Percentiles rank a stretch among this genome's conserved stretches.
phyloP scores from a whole-genome alignment of 768 basidiomycete species.

The Russula ochroleuca region DNA sequence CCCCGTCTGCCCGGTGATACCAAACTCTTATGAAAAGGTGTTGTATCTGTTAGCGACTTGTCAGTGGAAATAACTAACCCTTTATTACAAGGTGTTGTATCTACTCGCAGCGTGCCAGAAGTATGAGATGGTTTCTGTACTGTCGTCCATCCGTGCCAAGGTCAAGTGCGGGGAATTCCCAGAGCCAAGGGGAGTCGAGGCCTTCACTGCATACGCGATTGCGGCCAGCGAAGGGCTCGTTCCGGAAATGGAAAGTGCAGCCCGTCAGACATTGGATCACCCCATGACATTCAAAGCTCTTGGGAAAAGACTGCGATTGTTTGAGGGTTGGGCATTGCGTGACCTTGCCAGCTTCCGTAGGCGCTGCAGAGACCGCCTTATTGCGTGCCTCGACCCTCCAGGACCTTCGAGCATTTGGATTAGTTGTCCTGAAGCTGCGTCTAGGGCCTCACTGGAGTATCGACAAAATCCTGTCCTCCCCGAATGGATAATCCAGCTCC shows the following conservation, averaged over 20 bases:
- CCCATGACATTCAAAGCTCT: not conserved
- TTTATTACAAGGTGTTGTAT: not conserved
- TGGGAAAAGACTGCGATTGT: not conserved
- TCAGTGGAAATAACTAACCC: not conserved
- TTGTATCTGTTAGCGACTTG: not conserved
- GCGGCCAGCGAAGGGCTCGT: not conserved
- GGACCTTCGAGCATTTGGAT: no score
- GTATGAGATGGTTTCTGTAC: conserved; percentile 27
- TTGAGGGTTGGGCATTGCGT: not conserved
- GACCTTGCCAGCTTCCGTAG: not conserved
- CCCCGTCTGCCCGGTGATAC: conserved; percentile 3
- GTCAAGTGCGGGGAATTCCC: not conserved
- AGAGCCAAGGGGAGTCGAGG: not conserved
- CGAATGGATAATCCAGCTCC: no score
- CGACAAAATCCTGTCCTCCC: no score
- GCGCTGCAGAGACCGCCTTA: not conserved
- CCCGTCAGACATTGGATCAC: not conserved
- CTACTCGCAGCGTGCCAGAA: conserved; percentile 28
- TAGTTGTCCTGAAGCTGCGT: no score
- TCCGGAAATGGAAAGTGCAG: not conserved
- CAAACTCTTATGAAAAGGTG: not conserved
- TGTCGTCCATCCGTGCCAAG: not conserved
- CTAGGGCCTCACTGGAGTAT: no score
- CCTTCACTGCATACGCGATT: not conserved
- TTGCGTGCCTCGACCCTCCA: not conserved